These are phyloP conservation scores for Neofusicoccum ribis DNA, from an alignment of 2,329 filamentous ascomycete genomes.

Conservation along the genomic window DNA sequence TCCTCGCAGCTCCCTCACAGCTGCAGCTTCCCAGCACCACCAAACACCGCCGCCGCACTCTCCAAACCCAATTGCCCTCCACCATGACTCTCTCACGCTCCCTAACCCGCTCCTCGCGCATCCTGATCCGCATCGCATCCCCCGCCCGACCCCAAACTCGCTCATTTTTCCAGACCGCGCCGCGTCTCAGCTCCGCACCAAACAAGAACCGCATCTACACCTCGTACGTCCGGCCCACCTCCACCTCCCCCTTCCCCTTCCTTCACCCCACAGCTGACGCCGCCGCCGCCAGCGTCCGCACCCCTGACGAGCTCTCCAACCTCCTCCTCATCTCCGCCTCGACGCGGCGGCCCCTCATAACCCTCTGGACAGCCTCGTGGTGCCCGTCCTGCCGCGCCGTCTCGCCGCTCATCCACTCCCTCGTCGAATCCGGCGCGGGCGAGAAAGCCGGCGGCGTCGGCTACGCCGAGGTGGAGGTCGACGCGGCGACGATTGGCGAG, in stretches of 20 bases:
- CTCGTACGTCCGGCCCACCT: not conserved
- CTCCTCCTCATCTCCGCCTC: constrained; percentile 50
- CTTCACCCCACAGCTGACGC: not conserved
- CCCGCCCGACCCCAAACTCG: not conserved
- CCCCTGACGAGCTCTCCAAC: constrained; percentile 49
- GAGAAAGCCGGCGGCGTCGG: constrained; percentile 48
- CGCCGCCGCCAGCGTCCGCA: constrained; percentile 35
- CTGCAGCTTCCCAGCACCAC: not conserved
- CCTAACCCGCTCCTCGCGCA: not conserved
- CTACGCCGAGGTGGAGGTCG: constrained; percentile 52
- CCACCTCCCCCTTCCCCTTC: not conserved
- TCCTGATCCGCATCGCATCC: not conserved
- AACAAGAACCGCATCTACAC: constrained; percentile 19
- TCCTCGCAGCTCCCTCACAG: not conserved
- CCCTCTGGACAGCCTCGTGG: constrained; percentile 53
- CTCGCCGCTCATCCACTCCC: constrained; percentile 42
- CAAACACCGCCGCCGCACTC: not conserved
- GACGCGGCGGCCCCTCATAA: constrained; percentile 47
- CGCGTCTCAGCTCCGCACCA: not conserved
- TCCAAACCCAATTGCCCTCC: not conserved
- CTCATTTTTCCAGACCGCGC: not conserved
- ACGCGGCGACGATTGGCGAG: constrained; percentile 45
- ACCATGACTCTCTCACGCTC: not conserved
- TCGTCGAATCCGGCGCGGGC: constrained; percentile 48
- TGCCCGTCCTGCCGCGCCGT: constrained; percentile 46